A percentile compares a stretch with the other conserved stretches of the same genome.
These are phyloP conservation scores for Flaveria trinervia DNA, from an alignment of 129 eudicot genomes.

Conservation along the genomic window DNA sequence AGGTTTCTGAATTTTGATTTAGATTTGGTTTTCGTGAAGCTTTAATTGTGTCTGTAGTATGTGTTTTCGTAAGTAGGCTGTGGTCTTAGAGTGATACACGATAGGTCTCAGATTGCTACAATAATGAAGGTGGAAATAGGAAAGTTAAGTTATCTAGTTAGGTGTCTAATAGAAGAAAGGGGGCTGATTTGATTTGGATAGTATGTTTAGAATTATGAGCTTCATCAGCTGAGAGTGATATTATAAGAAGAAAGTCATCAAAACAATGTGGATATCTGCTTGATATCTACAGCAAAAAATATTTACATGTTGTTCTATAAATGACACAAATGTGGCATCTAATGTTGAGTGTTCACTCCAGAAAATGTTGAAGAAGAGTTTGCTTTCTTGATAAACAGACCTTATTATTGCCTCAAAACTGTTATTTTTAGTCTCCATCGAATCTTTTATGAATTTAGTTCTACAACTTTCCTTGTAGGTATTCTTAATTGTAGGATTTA, in stretches of 20 bases:
- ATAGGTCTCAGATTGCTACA: background rate
- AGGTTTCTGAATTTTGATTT: constrained; percentile 7
- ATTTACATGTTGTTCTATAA: background rate
- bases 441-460: background rate
- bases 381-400: background rate
- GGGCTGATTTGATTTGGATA: constrained; percentile 2
- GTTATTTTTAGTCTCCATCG: background rate
- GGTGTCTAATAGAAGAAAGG: background rate
- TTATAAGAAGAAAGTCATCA: background rate
- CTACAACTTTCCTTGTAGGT: background rate
- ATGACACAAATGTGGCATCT: background rate
- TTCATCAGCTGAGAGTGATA: background rate
- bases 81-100: background rate
- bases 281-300: background rate
- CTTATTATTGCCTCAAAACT: background rate
- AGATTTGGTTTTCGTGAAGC: constrained; percentile 14
- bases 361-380: background rate
- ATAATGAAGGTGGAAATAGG: background rate
- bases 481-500: background rate
- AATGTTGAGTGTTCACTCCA: background rate
- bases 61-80: background rate
- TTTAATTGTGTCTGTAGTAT: constrained; percentile 4
- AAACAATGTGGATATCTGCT: background rate
- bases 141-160: background rate
- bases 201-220: background rate